Evolutionary conservation across 2,329 filamentous ascomycete species (phyloP), one percentile per base, ranked within the genome.

Genomic region (Colletotrichum sp.): DNA sequence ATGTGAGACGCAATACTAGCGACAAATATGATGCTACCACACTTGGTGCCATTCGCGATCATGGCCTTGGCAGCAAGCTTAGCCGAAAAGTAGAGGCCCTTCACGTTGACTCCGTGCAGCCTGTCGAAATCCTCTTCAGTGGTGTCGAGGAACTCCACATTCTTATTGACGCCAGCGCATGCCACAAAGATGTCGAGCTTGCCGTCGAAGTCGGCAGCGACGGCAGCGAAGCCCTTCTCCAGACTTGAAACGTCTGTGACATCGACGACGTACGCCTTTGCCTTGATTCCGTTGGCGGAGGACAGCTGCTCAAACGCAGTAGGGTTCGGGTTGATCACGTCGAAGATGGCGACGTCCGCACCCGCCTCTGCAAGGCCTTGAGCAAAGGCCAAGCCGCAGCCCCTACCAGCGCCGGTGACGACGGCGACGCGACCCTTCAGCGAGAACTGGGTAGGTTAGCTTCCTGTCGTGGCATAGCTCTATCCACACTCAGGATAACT

Each of bases 1-100:
- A 89, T 87, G 69, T 87, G 82, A 33, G 85, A 86, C 0, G 88
- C 87, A 77, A 90, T 90, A 67, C 87, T 88, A 1, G 88, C 88
- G 0, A 90, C 86, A 5, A 90, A 79, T 13, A 90, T 82, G 66
- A 90, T 89, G 70, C 87, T 88, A 1, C 88, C 88, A 66, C 84
- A 83, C 68, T 84, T 85, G 1, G 87, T 89, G 3, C 84, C 84
- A 75, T 86, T 89, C 2, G 82, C 81, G 36, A 89, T 87, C 85
- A 90, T 90, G 33, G 85, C 84, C 70, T 85, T 83, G 0, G 87
- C 87, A 3, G 86, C 87, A 11, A 87, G 76, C 76, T 89, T 86
- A 0, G 87, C 87, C 6, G 82, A 84, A 74, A 85, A 87, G 75
- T 86, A 73, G 2, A 73, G 66, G 2, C 70, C 70, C 59, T 65